phyloP scores from a whole-genome alignment of 1,284 basidiomycete species.

The Cryptococcus sp. region DNA sequence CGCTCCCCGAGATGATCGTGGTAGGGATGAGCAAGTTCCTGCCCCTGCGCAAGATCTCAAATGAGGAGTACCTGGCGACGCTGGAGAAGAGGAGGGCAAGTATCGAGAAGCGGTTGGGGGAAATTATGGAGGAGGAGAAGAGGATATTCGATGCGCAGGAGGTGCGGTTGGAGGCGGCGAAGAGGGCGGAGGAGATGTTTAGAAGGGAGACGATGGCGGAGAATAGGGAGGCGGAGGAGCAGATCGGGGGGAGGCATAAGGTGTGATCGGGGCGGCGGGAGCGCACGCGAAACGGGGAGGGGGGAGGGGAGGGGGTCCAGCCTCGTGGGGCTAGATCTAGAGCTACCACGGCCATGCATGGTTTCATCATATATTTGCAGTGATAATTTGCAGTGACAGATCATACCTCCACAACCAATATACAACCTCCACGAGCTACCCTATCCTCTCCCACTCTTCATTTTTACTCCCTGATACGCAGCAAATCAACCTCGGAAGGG shows the following conservation, averaged over 20 bases:
- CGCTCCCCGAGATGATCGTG: constrained; percentile 36
- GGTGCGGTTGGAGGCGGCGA: neutral
- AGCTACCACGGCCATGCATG: neutral
- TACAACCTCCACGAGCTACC: neutral
- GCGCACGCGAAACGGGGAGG: too few species aligned
- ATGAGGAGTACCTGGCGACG: constrained; percentile 40
- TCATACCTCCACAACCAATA: neutral
- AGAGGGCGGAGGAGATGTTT: neutral
- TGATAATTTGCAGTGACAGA: too few species aligned
- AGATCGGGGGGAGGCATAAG: too few species aligned
- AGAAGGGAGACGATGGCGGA: too few species aligned
- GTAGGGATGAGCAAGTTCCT: constrained; percentile 25
- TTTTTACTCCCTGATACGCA: neutral
- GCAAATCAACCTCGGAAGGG: constrained; percentile 13
- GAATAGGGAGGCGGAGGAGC: too few species aligned
- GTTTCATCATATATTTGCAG: too few species aligned
- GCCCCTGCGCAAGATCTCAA: constrained; percentile 39
- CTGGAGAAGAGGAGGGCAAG: constrained; percentile 34
- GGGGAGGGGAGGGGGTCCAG: too few species aligned
- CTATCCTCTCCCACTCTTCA: neutral
- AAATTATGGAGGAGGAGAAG: constrained; percentile 41
- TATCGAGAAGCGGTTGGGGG: constrained; percentile 29
- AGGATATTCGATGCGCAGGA: constrained; percentile 24
- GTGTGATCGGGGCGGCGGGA: too few species aligned
- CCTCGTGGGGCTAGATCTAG: too few species aligned